Base-by-base conservation (phyloP, 495 filamentous ascomycete genomes). In the Aspergillus haitiensis region DNA sequence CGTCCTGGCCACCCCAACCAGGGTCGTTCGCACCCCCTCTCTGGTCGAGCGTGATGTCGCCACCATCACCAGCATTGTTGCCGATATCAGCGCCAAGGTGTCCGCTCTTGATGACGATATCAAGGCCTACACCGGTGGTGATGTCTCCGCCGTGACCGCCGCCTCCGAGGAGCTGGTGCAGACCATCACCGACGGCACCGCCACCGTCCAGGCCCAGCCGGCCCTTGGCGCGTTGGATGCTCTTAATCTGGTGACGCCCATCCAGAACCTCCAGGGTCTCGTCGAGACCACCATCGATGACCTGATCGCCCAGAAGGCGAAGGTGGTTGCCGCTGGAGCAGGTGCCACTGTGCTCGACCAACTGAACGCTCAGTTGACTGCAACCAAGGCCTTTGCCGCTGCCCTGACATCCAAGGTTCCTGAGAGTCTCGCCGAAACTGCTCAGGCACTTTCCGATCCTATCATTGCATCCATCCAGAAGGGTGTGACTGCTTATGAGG, bases 341-440 rank as follows among this genome's bases (percentile, higher is more conserved):
- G 77, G 72, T 52, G 55, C 55, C 3, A 42, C 45, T 7, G 60
- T 77, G 48, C 62, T 72, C 33, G 47, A 45, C 12, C 55, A 64
- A 16, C 65, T 78, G 35, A 46, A 61, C n/a, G 52, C 65, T 13
- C 67, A 75, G 55, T 65, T 67, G 16, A 54, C 57, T 56, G 75
- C 74, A 27, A 70, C 72, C 52, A 63, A 70, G 48, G 51, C 40
- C 31, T 68, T 78, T 31, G 66, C 75, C 10, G 64, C 65, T 13
- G 64, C 65, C 11, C 57, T 76, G 42, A 66, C 69, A 45, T 47
- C 56, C 37, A 72, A 72, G 67, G 67, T 78, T 1, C 75, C 77
- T 16, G 31, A 59, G 37, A 60, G 46, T 2, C 63, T 66, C 10
- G 53, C 64, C 40, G 62, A 55, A 7, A 51, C 68, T 37, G 77